A percentile compares a stretch with the other conserved stretches of the same genome.
Evolutionary conservation across 2,329 filamentous ascomycete species (phyloP).

Genomic region (Fusarium setosum): DNA sequence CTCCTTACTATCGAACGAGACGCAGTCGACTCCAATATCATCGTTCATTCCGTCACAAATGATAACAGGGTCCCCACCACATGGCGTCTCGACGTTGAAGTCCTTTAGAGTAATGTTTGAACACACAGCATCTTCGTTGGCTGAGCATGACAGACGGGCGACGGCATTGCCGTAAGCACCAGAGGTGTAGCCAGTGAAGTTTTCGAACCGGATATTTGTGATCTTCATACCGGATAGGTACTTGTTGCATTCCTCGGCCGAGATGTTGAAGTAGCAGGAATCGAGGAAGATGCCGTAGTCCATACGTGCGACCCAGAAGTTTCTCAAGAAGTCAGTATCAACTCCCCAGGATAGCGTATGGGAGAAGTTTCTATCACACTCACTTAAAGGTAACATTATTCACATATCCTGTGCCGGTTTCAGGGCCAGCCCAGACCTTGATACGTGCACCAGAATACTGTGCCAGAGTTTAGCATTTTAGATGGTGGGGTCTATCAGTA

Average conservation of each 20-base stretch:
- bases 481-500: fast-evolving
- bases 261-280: constrained; percentile 70
- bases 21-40: constrained; percentile 25
- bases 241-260: constrained; percentile 59
- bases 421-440: constrained; percentile 69
- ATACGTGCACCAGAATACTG: constrained; percentile 64
- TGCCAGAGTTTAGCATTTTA: fast-evolving
- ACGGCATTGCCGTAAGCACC: constrained; percentile 66
- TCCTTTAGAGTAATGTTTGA: constrained; percentile 64
- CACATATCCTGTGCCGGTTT: constrained; percentile 69
- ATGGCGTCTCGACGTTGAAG: constrained; percentile 56
- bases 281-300: constrained; percentile 69
- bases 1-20: constrained; percentile 24
- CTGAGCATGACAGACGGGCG: constrained; percentile 65
- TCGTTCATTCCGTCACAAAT: constrained; percentile 30
- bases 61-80: constrained; percentile 16
- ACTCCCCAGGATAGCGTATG: fast-evolving
- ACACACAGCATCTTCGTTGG: constrained; percentile 64
- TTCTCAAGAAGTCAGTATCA: constrained; percentile 42
- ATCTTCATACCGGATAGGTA: constrained; percentile 69
- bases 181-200: constrained; percentile 67
- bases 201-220: constrained; percentile 68
- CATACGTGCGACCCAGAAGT: constrained; percentile 69
- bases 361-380: background rate
- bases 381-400: constrained; percentile 68